phyloP scores from a whole-genome alignment of 1,139 yeast genomes.

The Pichia cactophila region DNA sequence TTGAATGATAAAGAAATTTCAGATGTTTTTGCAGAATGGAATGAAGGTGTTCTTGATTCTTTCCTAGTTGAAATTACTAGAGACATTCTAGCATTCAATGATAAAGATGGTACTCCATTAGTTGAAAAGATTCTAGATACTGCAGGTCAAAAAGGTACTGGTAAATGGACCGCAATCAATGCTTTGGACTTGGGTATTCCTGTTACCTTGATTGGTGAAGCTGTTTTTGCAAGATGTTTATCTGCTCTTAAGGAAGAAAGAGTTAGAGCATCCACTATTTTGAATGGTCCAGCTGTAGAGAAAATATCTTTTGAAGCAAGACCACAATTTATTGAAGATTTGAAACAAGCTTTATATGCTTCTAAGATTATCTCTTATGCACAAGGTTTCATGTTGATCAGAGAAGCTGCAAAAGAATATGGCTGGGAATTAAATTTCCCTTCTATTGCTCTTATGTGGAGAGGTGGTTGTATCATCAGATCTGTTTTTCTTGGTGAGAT shows the following conservation, averaged over 20 bases:
- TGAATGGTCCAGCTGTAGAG: slow-evolving; percentile 64
- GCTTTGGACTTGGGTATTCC: slow-evolving; percentile 98
- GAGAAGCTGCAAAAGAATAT: slow-evolving; percentile 96
- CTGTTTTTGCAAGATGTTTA: slow-evolving; percentile 93
- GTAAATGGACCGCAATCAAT: slow-evolving; percentile 99
- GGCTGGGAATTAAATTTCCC: slow-evolving; percentile 97
- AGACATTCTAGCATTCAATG: slow-evolving; percentile 81
- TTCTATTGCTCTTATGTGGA: slow-evolving; percentile 98
- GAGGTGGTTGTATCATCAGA: slow-evolving; percentile 99
- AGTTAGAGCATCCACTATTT: slow-evolving; percentile 68
- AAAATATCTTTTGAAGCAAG: slow-evolving; percentile 62
- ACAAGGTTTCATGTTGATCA: slow-evolving; percentile 98
- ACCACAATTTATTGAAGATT: slow-evolving; percentile 78
- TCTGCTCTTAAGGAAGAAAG: slow-evolving; percentile 92
- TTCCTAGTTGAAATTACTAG: slow-evolving; percentile 96
- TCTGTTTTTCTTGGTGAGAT: slow-evolving; percentile 97
- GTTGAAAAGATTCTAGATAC: slow-evolving; percentile 94
- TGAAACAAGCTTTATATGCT: slow-evolving; percentile 97
- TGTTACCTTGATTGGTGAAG: slow-evolving; percentile 97
- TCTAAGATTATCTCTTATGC: slow-evolving; percentile 98
- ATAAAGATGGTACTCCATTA: slow-evolving; percentile 86
- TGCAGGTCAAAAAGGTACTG: slow-evolving; percentile 99
- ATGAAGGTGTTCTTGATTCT: slow-evolving; percentile 95
- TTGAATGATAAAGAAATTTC: slow-evolving; percentile 89
- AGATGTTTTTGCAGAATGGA: slow-evolving; percentile 88